Evolutionary conservation across 192 early-diverging fungal species (phyloP), one percentile per base, ranked within the genome.

Genomic region (Chytriomyces sp.): DNA sequence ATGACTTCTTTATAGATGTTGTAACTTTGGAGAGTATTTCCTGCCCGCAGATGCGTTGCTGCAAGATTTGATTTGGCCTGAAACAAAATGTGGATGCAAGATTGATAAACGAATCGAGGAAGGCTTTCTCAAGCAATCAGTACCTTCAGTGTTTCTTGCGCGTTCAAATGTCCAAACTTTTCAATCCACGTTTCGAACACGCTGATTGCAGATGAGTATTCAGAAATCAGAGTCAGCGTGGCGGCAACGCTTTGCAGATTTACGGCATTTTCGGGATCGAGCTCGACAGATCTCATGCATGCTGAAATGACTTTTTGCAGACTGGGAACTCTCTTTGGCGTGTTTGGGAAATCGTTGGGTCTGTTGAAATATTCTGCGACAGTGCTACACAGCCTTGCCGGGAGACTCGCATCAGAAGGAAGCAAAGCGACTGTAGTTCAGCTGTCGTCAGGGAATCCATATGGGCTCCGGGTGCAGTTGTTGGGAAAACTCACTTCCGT

Each of bases 321-420:
- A 35, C 50, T 18, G 49, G n/a, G 10, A 23, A 64, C 49, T 9
- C 9, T 13, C 7, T 64, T 23, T 3, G 45, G 43, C 13, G 53
- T 57, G 48, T 66, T 26, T 26, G 53, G 20, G 49, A 75, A 75
- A 47, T 75, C 73, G 63, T 66, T 75, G 48, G 68, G 68, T 47
- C 68, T 69, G 46, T 67, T 45, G 11, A 45, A 45, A 26, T 24
- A n/a, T 10, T 64, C 28, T 26, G 62, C 73, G 7, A 66, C 65
- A 23, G 35, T 50, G 24, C 23, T 28, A 24, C 73, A 75, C 20
- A 62, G 62, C 45, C 62, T 59, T 20, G 46, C 26, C 18, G 61
- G 46, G 16, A 73, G n/a, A 35, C 62, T 43, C 13, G 28, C 53
- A 20, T 49, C 47, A 20, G 24, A 23, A 18, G 61, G 57, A 44